Conservation (phyloP, 2,329 filamentous ascomycete genomes). For the Fusarium proliferatum region DNA sequence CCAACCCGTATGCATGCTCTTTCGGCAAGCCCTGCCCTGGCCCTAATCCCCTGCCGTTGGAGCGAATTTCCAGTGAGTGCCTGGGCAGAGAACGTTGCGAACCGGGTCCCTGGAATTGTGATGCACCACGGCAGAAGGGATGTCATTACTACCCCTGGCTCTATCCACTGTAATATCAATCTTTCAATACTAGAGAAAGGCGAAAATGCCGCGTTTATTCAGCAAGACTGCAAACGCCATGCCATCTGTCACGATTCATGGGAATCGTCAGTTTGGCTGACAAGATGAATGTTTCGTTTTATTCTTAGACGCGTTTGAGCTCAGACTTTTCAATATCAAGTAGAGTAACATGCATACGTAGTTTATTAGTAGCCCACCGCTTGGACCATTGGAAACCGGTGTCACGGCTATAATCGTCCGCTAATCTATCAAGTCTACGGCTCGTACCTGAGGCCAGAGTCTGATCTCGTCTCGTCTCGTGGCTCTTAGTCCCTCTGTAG, state of each 20-base stretch:
- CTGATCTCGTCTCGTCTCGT: background rate
- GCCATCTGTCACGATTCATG: background rate
- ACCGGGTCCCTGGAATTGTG: slow-evolving; percentile 33
- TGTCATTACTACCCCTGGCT: background rate
- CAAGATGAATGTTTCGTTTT: background rate
- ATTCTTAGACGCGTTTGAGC: background rate
- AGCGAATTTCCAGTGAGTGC: background rate
- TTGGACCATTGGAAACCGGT: slow-evolving; percentile 7
- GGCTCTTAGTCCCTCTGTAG: background rate
- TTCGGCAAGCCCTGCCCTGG: slow-evolving; percentile 18
- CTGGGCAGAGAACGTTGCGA: background rate
- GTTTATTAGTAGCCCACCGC: background rate
- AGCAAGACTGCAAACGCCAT: background rate
- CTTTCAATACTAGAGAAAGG: background rate
- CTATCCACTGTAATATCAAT: slow-evolving; percentile 1
- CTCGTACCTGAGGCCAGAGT: slow-evolving; percentile 20
- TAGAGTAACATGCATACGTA: background rate
- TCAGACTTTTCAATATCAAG: slow-evolving; percentile 1
- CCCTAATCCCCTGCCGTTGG: slow-evolving; percentile 18
- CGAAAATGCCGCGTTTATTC: background rate
- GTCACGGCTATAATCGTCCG: slow-evolving; percentile 13
- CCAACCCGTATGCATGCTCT: slow-evolving; percentile 10
- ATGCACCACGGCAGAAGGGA: background rate
- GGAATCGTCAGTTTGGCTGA: background rate
- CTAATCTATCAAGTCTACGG: slow-evolving; percentile 12